Percentiles rank a stretch among this genome's conserved stretches.
phyloP scores from a whole-genome alignment of 2,329 filamentous ascomycete genomes.

The Chaetomium strumarium region DNA sequence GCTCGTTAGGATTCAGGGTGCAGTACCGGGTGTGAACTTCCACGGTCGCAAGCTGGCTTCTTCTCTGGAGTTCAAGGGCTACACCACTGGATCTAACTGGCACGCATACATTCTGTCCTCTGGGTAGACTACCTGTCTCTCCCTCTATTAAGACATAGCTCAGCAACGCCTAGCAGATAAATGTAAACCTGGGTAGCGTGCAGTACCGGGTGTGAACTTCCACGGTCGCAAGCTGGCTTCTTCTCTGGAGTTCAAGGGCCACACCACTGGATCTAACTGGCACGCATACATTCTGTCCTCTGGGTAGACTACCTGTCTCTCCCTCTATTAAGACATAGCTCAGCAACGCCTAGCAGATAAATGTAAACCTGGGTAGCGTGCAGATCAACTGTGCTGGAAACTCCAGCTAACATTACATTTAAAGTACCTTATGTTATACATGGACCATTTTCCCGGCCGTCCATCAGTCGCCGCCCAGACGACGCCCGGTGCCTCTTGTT shows the following conservation, averaged over 20 bases:
- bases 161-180: no score
- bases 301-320: not conserved
- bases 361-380: not conserved
- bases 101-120: not conserved
- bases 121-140: not conserved
- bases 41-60: constrained; percentile 14
- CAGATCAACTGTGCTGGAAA: not conserved
- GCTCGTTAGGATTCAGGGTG: not conserved
- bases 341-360: not conserved
- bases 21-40: constrained; percentile 9
- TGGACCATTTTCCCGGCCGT: not conserved
- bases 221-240: constrained; percentile 14
- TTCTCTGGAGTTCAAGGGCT: constrained; percentile 9
- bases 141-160: no score
- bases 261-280: constrained; percentile 1
- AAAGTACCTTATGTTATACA: constrained; percentile 1
- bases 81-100: constrained; percentile 1
- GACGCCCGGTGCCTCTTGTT: constrained; percentile 54
- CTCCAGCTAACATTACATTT: not conserved
- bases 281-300: not conserved
- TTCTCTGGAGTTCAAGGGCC: constrained; percentile 9
- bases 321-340: not conserved
- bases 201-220: constrained; percentile 9
- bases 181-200: no score
- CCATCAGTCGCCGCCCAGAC: constrained; percentile 45